phyloP scores from a whole-genome alignment of 2,329 filamentous ascomycete species.

The Aspergillus intermedius region DNA sequence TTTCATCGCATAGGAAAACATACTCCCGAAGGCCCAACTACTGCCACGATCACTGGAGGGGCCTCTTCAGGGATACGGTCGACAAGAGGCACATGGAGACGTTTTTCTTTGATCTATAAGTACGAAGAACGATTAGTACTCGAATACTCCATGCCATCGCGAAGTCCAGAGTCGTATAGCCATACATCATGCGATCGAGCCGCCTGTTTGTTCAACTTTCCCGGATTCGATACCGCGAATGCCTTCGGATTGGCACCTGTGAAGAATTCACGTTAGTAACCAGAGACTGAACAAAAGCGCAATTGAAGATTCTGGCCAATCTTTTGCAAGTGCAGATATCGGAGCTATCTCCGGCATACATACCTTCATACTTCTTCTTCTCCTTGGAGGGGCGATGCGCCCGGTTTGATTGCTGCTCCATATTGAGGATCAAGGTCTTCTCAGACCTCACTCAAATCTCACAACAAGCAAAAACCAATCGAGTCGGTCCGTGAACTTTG shows the following conservation, averaged over 20 bases:
- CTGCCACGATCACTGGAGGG: slow-evolving; percentile 83
- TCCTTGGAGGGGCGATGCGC: slow-evolving; percentile 82
- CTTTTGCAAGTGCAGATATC: slow-evolving; percentile 7
- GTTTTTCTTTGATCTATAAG: slow-evolving; percentile 82
- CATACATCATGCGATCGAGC: slow-evolving; percentile 51
- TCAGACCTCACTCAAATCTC: slow-evolving; percentile 4
- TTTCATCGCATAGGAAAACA: slow-evolving; percentile 12
- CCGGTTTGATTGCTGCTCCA: slow-evolving; percentile 79
- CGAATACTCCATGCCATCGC: neutral
- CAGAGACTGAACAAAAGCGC: neutral
- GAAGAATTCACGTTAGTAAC: slow-evolving; percentile 5
- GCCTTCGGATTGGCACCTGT: slow-evolving; percentile 79
- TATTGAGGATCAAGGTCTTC: slow-evolving; percentile 37
- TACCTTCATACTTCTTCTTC: slow-evolving; percentile 69
- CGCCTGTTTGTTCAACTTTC: slow-evolving; percentile 66
- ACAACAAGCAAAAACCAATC: slow-evolving; percentile 10
- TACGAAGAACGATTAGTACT: slow-evolving; percentile 9
- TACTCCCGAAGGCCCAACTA: slow-evolving; percentile 90
- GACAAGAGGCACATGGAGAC: slow-evolving; percentile 91
- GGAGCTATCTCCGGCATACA: slow-evolving; percentile 20
- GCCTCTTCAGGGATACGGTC: slow-evolving; percentile 94
- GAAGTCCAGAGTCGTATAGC: slow-evolving; percentile 1
- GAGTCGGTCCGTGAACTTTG: slow-evolving; percentile 8
- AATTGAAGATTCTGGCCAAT: slow-evolving; percentile 3
- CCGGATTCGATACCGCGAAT: slow-evolving; percentile 76